Base-by-base conservation (phyloP, 306 rosid species). In the Sindora glabra region DNA sequence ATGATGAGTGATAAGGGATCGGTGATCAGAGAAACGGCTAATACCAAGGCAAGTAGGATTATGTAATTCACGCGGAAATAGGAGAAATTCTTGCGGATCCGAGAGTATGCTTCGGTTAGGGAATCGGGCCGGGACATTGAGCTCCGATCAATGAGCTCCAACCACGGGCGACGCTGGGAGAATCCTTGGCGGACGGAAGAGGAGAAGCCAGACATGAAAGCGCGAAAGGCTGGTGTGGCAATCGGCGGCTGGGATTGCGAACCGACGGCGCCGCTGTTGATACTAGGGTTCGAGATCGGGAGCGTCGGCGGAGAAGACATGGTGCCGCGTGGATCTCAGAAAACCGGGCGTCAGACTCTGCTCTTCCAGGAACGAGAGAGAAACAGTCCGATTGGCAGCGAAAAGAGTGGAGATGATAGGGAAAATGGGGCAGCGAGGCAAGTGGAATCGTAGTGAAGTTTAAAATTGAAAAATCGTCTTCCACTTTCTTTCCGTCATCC, bases 31-130 rank as follows among this genome's bases (percentile, higher is more conserved):
- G 97, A 91, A 19, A 85, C 26, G 0, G 79, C 96, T 41, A 91
- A 79, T 1, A 86, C 87, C n/a, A 83, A 57, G 10, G 77, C 62
- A 3, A 91, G 65, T 23, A 91, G 71, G 42, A 83, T 78, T 24
- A 79, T 62, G 84, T 91, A 91, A 64, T 91, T 91, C 9, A 91
- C 96, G 26, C 97, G 97, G 58, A 91, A 91, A 68, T 91, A 91
- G 29, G 82, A 12, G 68, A 83, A 48, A 58, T 91, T 91, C 75
- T 83, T 91, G 39, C 97, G 97, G 86, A 87, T 85, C 80, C 97
- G 85, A 24, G 92, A 81, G 69, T 87, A 87, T 2, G 97, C 97
- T 19, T 91, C 97, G 29, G 97, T n/a, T 1, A 91, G 80, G 36
- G 79, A 71, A 2, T 81, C 87, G 0, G 97, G 97, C 5, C 91